Evolutionary conservation across 805 yeast species (phyloP), one percentile per base, ranked within the genome.

Genomic region (Kluyveromyces siamensis): DNA sequence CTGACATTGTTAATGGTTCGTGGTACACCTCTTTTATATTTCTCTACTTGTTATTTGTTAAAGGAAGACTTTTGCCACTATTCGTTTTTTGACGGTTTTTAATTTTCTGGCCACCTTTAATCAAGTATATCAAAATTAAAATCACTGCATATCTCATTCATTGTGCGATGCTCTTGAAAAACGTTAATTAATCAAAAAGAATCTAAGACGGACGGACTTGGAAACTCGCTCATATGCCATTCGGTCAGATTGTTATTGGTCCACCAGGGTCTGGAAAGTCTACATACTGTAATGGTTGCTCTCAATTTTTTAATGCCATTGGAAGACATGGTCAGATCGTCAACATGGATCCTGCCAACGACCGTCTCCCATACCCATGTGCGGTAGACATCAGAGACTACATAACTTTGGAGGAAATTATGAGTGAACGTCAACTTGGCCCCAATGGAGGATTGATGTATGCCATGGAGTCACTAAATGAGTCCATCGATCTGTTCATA

Each of bases 191-290:
- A n/a, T 35, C 16, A 35, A n/a, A n/a, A 18, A 37, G 40, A n/a
- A 37, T 4, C 10, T 18, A 37, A n/a, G 40, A 6, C 40, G 6
- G 17, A 16, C 21, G 40, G 6, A n/a, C 14, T 4, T 30, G 11
- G 8, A 10, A 30, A 30, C 14, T 30, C 35, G 14, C 14, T 5
- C 43, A 17, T 3, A 75, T 78, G 82, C 71, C 81, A 8, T 86
- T 86, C 66, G 96, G 95, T 3, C 96, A 93, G 68, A 79, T 93
- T 9, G 90, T 91, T 9, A 88, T 93, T 37, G 99, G 99, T 0
- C 98, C 99, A 0, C 99, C 99, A 0, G 99, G 99, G 1, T 77
- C 96, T 0, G 99, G 99, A 1, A 93, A 93, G 61, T 87, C 96
- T 0, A 95, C 99, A 0, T 93, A 87, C 63, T 90, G 97, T 65